phyloP scores from a whole-genome alignment of 257 asterid genomes.

The Rubia yunnanensis region DNA sequence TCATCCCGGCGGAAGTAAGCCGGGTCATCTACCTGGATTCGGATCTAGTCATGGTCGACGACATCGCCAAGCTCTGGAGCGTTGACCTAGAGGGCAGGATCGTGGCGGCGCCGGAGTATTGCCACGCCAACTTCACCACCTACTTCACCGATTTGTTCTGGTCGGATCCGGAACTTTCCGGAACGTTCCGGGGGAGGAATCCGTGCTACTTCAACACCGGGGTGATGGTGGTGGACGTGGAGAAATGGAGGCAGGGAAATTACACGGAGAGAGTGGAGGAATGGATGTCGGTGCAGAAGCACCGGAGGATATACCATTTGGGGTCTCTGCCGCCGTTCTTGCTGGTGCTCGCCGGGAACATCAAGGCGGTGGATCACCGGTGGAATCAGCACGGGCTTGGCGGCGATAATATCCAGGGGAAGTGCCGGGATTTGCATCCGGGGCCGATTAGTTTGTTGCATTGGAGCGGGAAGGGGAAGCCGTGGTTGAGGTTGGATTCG shows the following conservation, averaged over 20 bases:
- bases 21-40: conserved; percentile 60
- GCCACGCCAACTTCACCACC: conserved; percentile 54
- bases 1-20: conserved; percentile 32
- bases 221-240: conserved; percentile 63
- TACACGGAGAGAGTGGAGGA: conserved; percentile 38
- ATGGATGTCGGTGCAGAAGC: conserved; percentile 64
- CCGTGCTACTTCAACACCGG: conserved; percentile 67
- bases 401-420: conserved; percentile 64
- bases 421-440: conserved; percentile 59
- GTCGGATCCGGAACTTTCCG: conserved; percentile 24
- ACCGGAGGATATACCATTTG: conserved; percentile 46
- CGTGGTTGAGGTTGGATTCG: conserved; percentile 70
- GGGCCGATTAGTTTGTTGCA: conserved; percentile 65
- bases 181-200: conserved; percentile 29
- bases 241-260: conserved; percentile 46
- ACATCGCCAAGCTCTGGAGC: conserved; percentile 41
- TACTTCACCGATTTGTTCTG: conserved; percentile 48
- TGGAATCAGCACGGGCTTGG: conserved; percentile 84
- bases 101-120: conserved; percentile 65
- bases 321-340: conserved; percentile 69
- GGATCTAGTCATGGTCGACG: conserved; percentile 56
- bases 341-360: conserved; percentile 59
- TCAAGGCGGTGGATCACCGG: conserved; percentile 51
- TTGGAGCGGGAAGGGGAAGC: conserved; percentile 91
- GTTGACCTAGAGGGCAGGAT: conserved; percentile 43